Base-by-base conservation (phyloP, 305 asterid genomes). In the Ilex paraguariensis region DNA sequence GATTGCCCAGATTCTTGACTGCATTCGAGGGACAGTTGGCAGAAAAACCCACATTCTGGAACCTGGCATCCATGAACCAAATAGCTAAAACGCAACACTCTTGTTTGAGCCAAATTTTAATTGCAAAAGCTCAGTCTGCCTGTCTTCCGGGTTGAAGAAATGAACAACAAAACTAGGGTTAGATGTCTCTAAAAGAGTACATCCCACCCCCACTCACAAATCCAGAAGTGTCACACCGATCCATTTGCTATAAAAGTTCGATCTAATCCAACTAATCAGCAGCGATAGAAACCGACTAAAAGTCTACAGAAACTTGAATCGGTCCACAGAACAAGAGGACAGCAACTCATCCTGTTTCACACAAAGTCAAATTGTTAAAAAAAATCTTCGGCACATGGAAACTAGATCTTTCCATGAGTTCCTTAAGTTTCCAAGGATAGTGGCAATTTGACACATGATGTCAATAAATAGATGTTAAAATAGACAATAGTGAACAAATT, bases 171-270 rank as follows among this genome's bases (percentile, higher is more conserved):
- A 84, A 79, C 69, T 70, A 78, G 15, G 77, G 93, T 82, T 77
- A 89, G 91, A 82, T 79, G 88, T 69, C 86, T 78, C 95, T 55
- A 54, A 63, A 75, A 65, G 82, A 81, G 85, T 46, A 69, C 90
- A 85, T 67, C 81, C 73, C 84, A 66, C 98, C 98, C 75, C 98
- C 98, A 56, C 98, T 92, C 13, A 92, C 98, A 71, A 92, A 92
- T 60, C 98, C 98, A 0, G 96, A 92, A 61, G 98, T 92, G 77
- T 92, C 98, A 68, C 88, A 76, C 42, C 98, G 87, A 72, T 92
- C 98, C 98, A 92, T 92, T 77, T 61, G 72, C 52, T 63, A 51
- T 60, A 61, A 48, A 52, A 57, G 44, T 58, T 63, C 52, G 4
- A 59, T 71, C 53, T 66, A 62, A 14, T 31, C 59, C 62, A 65